Evolutionary conservation across 2,329 filamentous ascomycete species (phyloP).

Genomic region (Fusarium citri): DNA sequence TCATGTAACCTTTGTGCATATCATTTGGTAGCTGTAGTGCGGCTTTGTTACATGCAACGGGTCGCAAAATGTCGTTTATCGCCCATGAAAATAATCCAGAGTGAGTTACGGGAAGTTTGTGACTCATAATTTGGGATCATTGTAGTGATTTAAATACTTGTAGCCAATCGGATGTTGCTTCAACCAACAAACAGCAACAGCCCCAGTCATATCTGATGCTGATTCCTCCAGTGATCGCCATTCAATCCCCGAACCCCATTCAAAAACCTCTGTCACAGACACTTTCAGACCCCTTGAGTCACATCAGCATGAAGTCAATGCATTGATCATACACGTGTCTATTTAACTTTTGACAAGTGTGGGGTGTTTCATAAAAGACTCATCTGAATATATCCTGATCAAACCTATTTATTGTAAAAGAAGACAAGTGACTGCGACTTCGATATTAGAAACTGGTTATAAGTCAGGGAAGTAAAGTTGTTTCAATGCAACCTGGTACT

Average conservation of each 20-base stretch:
- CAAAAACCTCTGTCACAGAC: not conserved
- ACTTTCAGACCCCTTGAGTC: not conserved
- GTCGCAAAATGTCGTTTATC: too few species aligned
- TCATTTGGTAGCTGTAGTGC: too few species aligned
- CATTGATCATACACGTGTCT: not conserved
- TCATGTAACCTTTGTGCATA: too few species aligned
- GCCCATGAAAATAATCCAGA: accelerated
- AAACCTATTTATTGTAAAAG: accelerated
- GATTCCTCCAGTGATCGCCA: not conserved
- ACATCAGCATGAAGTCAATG: not conserved
- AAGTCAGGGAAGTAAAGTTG: not conserved
- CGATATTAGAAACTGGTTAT: not conserved
- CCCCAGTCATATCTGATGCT: not conserved
- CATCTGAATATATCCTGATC: accelerated
- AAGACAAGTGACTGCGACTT: accelerated
- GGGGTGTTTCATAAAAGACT: not conserved
- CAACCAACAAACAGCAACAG: not conserved
- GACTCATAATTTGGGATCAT: not conserved
- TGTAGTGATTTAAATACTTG: accelerated
- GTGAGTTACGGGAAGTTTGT: accelerated
- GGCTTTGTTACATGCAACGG: too few species aligned
- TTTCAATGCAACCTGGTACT: not conserved
- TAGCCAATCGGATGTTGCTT: not conserved
- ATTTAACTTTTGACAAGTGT: accelerated
- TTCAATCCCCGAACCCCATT: too few species aligned